phyloP scores from a whole-genome alignment of 108 stramenopile genomes.

The Aurantiochytrium sp. region DNA sequence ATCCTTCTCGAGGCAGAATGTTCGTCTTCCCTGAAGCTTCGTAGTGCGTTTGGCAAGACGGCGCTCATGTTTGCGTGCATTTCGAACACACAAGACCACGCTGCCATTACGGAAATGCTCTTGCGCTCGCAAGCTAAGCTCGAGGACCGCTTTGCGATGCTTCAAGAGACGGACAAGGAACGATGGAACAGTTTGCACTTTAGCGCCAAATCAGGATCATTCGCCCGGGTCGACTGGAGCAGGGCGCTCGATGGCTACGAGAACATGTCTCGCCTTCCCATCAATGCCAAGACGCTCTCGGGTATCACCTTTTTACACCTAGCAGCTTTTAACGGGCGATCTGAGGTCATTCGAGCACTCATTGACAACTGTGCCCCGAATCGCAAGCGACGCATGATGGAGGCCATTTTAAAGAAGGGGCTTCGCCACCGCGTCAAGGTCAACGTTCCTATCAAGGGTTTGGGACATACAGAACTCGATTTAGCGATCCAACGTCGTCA shows the following conservation, averaged over 20 bases:
- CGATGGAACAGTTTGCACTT: conserved; percentile 2
- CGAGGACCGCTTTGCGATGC: background rate
- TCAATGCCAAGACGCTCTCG: background rate
- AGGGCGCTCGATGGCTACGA: background rate
- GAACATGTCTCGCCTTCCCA: background rate
- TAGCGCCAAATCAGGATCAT: background rate
- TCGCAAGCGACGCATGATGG: background rate
- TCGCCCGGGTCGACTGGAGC: background rate
- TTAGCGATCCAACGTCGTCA: background rate
- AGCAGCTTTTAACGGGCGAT: background rate
- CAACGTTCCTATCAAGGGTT: background rate
- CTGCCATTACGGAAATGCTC: background rate
- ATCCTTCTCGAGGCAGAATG: background rate
- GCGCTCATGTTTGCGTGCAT: background rate
- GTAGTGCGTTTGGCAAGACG: background rate
- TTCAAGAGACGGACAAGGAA: background rate
- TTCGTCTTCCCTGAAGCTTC: background rate
- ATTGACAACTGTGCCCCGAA: background rate
- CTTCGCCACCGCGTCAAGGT: background rate
- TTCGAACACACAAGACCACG: background rate
- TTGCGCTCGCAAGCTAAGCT: background rate
- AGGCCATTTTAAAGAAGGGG: background rate
- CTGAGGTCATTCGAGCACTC: background rate
- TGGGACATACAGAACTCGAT: background rate
- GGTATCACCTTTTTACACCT: conserved; percentile 13